These are phyloP conservation scores for Evansstolkia leycettana DNA, from an alignment of 495 filamentous ascomycete species.

Conservation along the genomic window DNA sequence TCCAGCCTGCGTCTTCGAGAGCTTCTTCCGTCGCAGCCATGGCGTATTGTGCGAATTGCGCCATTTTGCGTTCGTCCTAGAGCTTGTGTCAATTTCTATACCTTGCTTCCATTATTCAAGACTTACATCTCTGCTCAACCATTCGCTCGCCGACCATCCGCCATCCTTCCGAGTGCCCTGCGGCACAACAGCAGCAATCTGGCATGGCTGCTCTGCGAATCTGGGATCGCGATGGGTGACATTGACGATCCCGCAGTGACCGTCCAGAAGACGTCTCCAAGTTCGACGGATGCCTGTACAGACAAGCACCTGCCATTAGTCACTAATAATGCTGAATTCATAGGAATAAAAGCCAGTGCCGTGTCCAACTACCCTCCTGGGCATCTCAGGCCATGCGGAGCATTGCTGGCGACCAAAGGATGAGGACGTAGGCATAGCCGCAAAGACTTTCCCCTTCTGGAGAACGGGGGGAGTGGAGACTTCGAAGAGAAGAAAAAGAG, in stretches of 20 bases:
- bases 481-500: too few species aligned
- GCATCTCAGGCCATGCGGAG: too few species aligned
- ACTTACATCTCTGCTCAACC: constrained; percentile 48
- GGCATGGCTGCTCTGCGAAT: constrained; percentile 64
- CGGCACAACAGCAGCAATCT: constrained; percentile 76
- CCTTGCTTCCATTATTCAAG: background rate
- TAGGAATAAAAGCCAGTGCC: background rate
- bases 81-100: constrained; percentile 3
- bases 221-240: constrained; percentile 42
- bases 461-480: background rate
- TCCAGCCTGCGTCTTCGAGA: constrained; percentile 72
- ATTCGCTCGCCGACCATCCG: constrained; percentile 64
- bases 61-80: constrained; percentile 73
- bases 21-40: constrained; percentile 82
- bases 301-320: constrained; percentile 3
- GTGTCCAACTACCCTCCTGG: constrained; percentile 9
- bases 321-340: background rate
- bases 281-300: constrained; percentile 52
- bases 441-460: constrained; percentile 12
- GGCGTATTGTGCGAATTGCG: constrained; percentile 84
- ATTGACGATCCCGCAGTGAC: constrained; percentile 68
- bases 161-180: constrained; percentile 42
- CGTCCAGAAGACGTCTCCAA: constrained; percentile 71
- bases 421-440: too few species aligned
- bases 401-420: too few species aligned